Percentiles rank a stretch among this genome's conserved stretches.
Conservation (phyloP, 305 asterid genomes). For the Galium porrigens region DNA sequence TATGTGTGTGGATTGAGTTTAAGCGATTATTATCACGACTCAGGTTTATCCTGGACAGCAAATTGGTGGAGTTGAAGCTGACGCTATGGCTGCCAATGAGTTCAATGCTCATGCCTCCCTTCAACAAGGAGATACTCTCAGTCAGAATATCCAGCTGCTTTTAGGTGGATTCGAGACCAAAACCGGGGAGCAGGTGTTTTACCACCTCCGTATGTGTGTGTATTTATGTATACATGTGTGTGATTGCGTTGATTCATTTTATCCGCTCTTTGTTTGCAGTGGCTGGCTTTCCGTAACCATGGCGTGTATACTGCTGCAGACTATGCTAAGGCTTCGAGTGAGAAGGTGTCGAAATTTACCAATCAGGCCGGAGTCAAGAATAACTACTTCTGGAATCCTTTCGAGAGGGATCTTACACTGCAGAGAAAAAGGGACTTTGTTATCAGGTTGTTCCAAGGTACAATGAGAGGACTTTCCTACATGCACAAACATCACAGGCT, state of each 20-base stretch:
- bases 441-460: constrained; percentile 60
- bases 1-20: neutral
- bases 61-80: constrained; percentile 82
- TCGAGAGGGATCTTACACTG: constrained; percentile 50
- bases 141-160: constrained; percentile 60
- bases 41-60: constrained; percentile 93
- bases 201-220: neutral
- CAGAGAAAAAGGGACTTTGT: constrained; percentile 51
- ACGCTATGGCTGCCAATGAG: constrained; percentile 91
- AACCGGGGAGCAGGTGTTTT: constrained; percentile 82
- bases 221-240: neutral
- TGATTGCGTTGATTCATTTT: constrained; percentile 1
- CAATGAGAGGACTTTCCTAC: constrained; percentile 52
- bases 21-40: constrained; percentile 12
- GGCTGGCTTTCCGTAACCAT: constrained; percentile 88
- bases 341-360: constrained; percentile 43
- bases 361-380: constrained; percentile 33
- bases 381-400: constrained; percentile 53
- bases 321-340: constrained; percentile 59
- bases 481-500: constrained; percentile 64
- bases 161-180: constrained; percentile 92
- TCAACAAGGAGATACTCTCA: constrained; percentile 27
- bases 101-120: constrained; percentile 72
- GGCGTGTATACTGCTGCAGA: constrained; percentile 82
- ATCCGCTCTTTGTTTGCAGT: constrained; percentile 29